phyloP scores from a whole-genome alignment of 2,329 filamentous ascomycete species.

The Xylogone sp. region DNA sequence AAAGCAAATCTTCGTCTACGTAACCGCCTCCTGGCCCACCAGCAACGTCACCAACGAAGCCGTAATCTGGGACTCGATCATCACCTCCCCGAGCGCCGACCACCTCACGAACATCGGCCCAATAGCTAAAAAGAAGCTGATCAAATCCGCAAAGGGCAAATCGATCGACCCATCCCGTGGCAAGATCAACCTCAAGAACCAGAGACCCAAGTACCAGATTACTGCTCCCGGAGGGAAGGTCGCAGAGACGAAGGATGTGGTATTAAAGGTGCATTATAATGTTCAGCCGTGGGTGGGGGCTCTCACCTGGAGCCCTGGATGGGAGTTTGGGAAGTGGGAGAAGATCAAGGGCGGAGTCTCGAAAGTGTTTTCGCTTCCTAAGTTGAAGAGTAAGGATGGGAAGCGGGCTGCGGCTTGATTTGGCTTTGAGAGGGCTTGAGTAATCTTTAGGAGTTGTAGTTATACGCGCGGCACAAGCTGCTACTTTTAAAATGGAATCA shows the following conservation, averaged over 20 bases:
- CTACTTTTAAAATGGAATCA: too few species aligned
- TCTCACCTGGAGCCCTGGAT: constrained; percentile 69
- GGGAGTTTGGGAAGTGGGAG: constrained; percentile 60
- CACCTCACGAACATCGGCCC: constrained; percentile 59
- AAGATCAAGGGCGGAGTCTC: constrained; percentile 61
- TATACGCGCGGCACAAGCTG: background rate
- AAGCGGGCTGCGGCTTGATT: constrained; percentile 3
- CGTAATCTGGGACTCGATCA: constrained; percentile 95
- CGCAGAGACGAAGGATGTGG: constrained; percentile 69
- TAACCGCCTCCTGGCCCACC: constrained; percentile 71
- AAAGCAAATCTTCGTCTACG: constrained; percentile 95
- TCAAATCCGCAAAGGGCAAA: constrained; percentile 56
- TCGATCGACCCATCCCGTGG: constrained; percentile 52
- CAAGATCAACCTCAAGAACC: constrained; percentile 72
- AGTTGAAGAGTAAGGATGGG: constrained; percentile 54
- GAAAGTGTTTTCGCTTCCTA: constrained; percentile 60
- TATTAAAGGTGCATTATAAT: constrained; percentile 85
- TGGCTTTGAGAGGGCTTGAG: too few species aligned
- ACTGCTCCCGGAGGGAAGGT: constrained; percentile 82
- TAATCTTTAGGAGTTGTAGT: too few species aligned
- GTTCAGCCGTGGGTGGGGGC: constrained; percentile 95
- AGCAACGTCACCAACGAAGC: constrained; percentile 54
- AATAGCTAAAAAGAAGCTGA: constrained; percentile 58
- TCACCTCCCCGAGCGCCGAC: constrained; percentile 68
- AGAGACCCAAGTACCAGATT: constrained; percentile 95